Conservation (phyloP, 192 early-diverging fungal species). For the Phlyctochytrium planicorne region DNA sequence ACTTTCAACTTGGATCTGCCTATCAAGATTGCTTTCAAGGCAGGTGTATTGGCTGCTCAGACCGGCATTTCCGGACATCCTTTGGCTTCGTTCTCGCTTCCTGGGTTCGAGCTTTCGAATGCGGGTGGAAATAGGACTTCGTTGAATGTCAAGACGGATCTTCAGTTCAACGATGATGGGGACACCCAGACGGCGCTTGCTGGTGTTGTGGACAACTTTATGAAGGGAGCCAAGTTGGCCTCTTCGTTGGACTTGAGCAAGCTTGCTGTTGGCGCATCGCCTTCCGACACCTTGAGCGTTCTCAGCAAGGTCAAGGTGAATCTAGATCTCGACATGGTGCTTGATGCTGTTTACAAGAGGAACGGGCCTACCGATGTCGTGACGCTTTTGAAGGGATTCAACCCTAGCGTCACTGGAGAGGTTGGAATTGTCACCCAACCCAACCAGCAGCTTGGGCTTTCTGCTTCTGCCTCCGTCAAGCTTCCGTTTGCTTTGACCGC, state of each 20-base stretch:
- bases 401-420: not conserved
- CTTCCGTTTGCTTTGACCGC: conserved; percentile 2
- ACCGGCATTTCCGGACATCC: not conserved
- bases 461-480: not conserved
- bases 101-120: not conserved
- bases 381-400: not conserved
- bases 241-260: not conserved
- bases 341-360: not conserved
- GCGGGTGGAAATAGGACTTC: not conserved
- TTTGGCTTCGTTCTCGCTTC: not conserved
- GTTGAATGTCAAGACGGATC: not conserved
- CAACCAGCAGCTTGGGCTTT: not conserved
- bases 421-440: not conserved
- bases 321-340: not conserved
- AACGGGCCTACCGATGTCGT: not conserved
- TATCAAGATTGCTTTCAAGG: not conserved
- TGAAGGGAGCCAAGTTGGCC: not conserved
- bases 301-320: not conserved
- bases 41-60: not conserved
- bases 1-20: not conserved
- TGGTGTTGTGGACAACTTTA: not conserved
- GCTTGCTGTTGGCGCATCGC: not conserved
- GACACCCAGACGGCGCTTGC: not conserved
- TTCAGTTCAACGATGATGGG: not conserved
- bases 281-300: not conserved